Evolutionary conservation across 164 flowering plant species (phyloP).

Genomic region (Malania oleifera): DNA sequence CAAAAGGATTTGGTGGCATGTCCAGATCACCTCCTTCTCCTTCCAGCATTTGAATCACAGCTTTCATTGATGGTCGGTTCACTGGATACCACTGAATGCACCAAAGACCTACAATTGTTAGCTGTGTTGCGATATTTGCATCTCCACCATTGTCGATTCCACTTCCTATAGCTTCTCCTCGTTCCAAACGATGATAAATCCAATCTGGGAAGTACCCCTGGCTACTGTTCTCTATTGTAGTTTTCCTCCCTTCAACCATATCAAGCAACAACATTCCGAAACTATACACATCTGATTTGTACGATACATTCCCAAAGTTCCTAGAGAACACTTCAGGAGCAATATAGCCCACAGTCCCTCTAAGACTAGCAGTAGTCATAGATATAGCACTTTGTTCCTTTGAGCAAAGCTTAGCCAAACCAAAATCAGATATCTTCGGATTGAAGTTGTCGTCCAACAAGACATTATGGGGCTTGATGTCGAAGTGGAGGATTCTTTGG

Average conservation of each 20-base stretch:
- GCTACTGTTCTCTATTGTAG: background rate
- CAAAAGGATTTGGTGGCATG: too few species aligned
- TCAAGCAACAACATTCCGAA: conserved; percentile 28
- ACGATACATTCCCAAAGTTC: conserved; percentile 16
- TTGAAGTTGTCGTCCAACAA: conserved; percentile 20
- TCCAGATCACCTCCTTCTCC: too few species aligned
- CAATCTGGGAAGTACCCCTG: background rate
- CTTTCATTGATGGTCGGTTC: conserved; percentile 19
- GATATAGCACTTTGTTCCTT: conserved; percentile 18
- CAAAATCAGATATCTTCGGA: conserved; percentile 29
- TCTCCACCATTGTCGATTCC: background rate
- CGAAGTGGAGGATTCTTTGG: conserved; percentile 25
- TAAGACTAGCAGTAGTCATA: conserved; percentile 17
- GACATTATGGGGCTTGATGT: conserved; percentile 19
- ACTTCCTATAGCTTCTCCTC: background rate
- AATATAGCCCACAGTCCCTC: conserved; percentile 24
- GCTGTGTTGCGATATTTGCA: conserved; percentile 13
- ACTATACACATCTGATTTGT: conserved; percentile 26
- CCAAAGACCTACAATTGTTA: conserved; percentile 23
- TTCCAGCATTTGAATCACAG: too few species aligned
- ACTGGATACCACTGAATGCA: conserved; percentile 24
- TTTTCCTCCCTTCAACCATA: conserved; percentile 20
- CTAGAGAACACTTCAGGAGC: conserved; percentile 23
- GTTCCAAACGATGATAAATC: background rate
- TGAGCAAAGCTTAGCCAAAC: conserved; percentile 19